These are phyloP conservation scores for Neurospora sp. DNA, from an alignment of 2,329 filamentous ascomycete genomes.

Conservation along the genomic window DNA sequence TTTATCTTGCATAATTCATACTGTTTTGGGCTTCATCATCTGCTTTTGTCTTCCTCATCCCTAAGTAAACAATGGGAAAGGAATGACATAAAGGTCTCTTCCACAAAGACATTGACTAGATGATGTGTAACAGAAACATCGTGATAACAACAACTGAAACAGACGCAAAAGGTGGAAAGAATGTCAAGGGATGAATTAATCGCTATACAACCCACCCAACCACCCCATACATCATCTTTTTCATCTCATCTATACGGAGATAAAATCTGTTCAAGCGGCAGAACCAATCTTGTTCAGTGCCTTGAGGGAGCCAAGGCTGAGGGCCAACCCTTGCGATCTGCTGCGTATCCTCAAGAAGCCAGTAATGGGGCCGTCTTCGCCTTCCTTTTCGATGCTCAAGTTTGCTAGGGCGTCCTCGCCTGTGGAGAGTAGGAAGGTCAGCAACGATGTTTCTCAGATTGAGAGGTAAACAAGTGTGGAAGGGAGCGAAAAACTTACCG, in stretches of 20 bases:
- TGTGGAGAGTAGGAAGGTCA: conserved; percentile 27
- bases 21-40: not conserved
- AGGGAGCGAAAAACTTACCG: conserved; percentile 53
- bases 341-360: conserved; percentile 97
- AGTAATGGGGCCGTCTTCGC: conserved; percentile 87
- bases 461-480: not conserved
- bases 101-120: not conserved
- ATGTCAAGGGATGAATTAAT: not conserved
- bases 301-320: conserved; percentile 90
- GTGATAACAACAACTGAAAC: not conserved
- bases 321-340: conserved; percentile 85
- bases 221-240: not conserved
- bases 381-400: conserved; percentile 94
- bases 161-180: not conserved
- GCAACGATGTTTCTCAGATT: conserved; percentile 10
- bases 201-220: not conserved
- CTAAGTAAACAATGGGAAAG: not conserved
- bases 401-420: conserved; percentile 98
- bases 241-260: not conserved
- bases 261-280: conserved; percentile 20
- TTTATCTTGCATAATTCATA: not conserved
- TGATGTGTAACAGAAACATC: not conserved
- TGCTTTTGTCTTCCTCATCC: not conserved
- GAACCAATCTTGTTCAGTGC: conserved; percentile 75
- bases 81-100: not conserved